Evolutionary conservation across 164 flowering plant genomes (phyloP).

Genomic region (Dillenia suffruticosa): DNA sequence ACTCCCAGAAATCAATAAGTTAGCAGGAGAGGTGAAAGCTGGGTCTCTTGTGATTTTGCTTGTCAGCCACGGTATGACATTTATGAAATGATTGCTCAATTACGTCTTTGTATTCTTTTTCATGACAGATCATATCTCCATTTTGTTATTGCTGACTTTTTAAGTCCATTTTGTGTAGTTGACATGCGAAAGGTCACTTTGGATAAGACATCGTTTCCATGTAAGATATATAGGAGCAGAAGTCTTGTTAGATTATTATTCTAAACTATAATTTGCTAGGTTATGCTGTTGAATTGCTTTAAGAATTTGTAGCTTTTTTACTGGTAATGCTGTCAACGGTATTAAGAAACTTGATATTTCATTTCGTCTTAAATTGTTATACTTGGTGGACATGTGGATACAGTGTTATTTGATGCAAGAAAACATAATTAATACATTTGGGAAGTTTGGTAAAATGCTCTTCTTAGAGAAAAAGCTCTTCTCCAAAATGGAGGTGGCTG

Average conservation of each 20-base stretch:
- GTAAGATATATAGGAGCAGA: slow-evolving; percentile 16
- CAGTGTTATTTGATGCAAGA: no score
- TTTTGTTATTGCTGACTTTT: slow-evolving; percentile 34
- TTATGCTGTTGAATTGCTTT: no score
- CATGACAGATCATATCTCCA: not conserved
- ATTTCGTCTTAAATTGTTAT: no score
- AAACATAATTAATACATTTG: no score
- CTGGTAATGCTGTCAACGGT: no score
- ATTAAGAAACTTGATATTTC: no score
- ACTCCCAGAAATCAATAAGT: slow-evolving; percentile 67
- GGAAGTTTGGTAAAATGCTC: no score
- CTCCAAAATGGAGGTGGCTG: no score
- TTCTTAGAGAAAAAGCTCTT: no score
- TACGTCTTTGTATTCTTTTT: not conserved
- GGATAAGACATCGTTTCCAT: slow-evolving; percentile 25
- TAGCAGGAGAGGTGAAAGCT: slow-evolving; percentile 50
- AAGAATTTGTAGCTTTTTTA: no score
- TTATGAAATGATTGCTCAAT: slow-evolving; percentile 2
- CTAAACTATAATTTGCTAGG: not conserved
- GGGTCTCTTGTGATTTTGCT: slow-evolving; percentile 54
- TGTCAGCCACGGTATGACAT: slow-evolving; percentile 61
- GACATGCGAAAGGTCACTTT: slow-evolving; percentile 19
- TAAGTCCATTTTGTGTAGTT: slow-evolving; percentile 18
- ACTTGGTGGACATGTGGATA: no score
- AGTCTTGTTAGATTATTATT: not conserved